These are phyloP conservation scores for Alternaria longipes DNA, from an alignment of 2,329 filamentous ascomycete genomes.

Conservation along the genomic window DNA sequence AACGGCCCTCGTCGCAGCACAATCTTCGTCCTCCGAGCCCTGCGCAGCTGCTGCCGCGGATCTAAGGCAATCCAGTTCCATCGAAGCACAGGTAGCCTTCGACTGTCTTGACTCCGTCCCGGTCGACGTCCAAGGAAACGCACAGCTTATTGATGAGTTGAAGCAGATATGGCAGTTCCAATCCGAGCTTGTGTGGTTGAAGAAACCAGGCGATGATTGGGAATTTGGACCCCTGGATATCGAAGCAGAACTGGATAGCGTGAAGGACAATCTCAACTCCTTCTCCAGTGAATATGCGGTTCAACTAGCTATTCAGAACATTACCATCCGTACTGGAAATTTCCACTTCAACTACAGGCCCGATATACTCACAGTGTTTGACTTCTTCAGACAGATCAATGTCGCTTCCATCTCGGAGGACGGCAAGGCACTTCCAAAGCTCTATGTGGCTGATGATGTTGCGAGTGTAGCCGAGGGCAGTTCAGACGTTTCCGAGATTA, in stretches of 20 bases:
- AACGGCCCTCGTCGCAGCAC: slow-evolving; percentile 24
- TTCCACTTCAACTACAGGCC: slow-evolving; percentile 41
- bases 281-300: slow-evolving; percentile 50
- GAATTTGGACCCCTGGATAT: slow-evolving; percentile 48
- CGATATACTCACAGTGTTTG: slow-evolving; percentile 41
- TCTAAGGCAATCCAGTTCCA: not conserved
- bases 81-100: slow-evolving; percentile 34
- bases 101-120: slow-evolving; percentile 47
- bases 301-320: slow-evolving; percentile 43
- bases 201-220: slow-evolving; percentile 45
- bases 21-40: slow-evolving; percentile 25
- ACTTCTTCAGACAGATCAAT: slow-evolving; percentile 24
- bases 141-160: slow-evolving; percentile 41
- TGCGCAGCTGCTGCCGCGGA: slow-evolving; percentile 29
- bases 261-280: slow-evolving; percentile 41
- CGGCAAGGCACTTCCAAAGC: slow-evolving; percentile 44
- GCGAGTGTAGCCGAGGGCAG: slow-evolving; percentile 18
- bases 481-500: slow-evolving; percentile 37
- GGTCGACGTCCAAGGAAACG: slow-evolving; percentile 36
- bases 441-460: slow-evolving; percentile 42
- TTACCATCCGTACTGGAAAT: slow-evolving; percentile 36
- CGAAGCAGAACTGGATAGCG: slow-evolving; percentile 43
- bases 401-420: slow-evolving; percentile 44
- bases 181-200: slow-evolving; percentile 47
- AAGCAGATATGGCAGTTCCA: slow-evolving; percentile 48